Conservation (phyloP, 1,139 yeast genomes). For the Blastobotrys indianensis region DNA sequence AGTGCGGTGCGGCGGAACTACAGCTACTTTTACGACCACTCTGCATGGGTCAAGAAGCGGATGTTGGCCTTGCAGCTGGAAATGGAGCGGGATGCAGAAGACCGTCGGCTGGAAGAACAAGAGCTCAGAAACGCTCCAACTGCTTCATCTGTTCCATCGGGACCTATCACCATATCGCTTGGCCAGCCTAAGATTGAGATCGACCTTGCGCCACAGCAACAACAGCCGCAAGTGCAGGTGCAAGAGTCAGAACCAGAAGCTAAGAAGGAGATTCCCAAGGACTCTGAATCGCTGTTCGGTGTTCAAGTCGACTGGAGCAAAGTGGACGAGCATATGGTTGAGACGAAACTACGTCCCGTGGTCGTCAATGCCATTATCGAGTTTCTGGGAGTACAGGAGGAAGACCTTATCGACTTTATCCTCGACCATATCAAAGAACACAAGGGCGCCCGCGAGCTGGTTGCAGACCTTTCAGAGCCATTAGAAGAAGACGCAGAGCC, state of each 20-base stretch:
- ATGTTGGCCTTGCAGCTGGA: conserved; percentile 27
- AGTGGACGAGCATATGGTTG: conserved; percentile 23
- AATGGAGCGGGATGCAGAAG: conserved; percentile 27
- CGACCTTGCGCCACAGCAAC: not conserved
- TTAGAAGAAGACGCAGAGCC: conserved; percentile 34
- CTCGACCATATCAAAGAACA: conserved; percentile 25
- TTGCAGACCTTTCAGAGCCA: conserved; percentile 30
- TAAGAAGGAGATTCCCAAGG: not conserved
- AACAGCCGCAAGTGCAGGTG: too few species aligned
- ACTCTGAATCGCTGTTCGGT: conserved; percentile 20
- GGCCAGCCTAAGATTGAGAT: not conserved
- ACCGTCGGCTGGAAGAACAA: conserved; percentile 23
- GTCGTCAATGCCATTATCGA: conserved; percentile 30
- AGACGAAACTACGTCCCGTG: conserved; percentile 25
- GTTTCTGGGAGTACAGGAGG: conserved; percentile 34
- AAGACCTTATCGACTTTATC: conserved; percentile 31
- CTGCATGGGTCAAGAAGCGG: conserved; percentile 33
- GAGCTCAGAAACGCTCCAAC: conserved; percentile 17
- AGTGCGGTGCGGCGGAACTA: conserved; percentile 19
- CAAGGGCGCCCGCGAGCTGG: conserved; percentile 26
- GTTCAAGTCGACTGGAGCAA: conserved; percentile 29
- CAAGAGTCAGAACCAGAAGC: too few species aligned
- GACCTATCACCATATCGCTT: not conserved
- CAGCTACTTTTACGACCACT: conserved; percentile 31
- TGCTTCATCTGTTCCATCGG: conserved; percentile 7